Base-by-base conservation (phyloP, 1,139 yeast genomes). In the Pichia sp. region DNA sequence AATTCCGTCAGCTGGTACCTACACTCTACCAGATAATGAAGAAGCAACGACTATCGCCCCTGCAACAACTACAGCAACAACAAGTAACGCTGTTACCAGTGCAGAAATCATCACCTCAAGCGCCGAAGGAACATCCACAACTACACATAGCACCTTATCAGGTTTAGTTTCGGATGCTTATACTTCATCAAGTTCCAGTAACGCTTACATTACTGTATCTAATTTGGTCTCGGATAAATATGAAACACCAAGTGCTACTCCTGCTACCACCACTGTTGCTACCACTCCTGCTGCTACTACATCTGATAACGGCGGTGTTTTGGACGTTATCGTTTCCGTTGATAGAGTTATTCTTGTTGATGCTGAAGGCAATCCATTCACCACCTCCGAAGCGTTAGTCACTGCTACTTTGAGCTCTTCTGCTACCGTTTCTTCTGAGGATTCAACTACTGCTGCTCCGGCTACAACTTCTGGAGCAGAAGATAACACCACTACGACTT, bases 241-340 rank as follows among this genome's bases (percentile, higher is more conserved):
- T 16, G 23, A 16, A 16, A 55, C 51, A 38, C 62, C 61, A 38
- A 59, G 56, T 28, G 54, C 61, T 33, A 52, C 67, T 16, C 56
- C 60, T 28, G 59, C 58, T 41, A 54, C 36, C 3, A 84, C 69
- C 9, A 43, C 38, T 37, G 36, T 46, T 7, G 29, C 49, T 5
- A 26, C 48, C 7, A 36, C 44, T 31, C 33, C 49, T 29, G 40
- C 49, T 31, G 45, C 9, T n/a, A 6, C 50, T 16, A 40, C 51
- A 33, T 39, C 33, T 37, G 44, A 39, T 35, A n/a, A 26, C 26
- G 42, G 40, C 34, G 46, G 43, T 32, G 42, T 42, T 41, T 44
- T 41, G 23, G 45, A 44, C 36, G 45, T 44, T 27, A 27, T 39
- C n/a, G 43, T 46, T 29, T 44, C 45, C 3, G 5, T 39, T 29